Conservation (phyloP, 352 stramenopile genomes). For the Phytophthora pinifolia region DNA sequence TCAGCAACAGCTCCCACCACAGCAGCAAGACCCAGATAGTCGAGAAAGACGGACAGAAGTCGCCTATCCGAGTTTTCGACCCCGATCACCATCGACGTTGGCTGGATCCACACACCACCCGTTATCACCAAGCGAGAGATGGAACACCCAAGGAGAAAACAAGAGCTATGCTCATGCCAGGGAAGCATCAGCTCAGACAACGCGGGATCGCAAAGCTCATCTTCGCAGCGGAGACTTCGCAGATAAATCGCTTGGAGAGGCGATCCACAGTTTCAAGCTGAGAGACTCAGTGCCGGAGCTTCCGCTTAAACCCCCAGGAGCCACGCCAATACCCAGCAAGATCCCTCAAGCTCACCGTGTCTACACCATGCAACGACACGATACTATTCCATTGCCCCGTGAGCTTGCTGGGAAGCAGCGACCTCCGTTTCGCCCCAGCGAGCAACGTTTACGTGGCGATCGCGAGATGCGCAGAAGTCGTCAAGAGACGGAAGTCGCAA, state of each 20-base stretch:
- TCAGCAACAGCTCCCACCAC: constrained; percentile 47
- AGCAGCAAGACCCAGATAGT: constrained; percentile 54
- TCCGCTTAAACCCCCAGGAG: not conserved
- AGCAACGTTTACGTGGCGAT: not conserved
- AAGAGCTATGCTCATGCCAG: not conserved
- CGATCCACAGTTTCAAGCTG: constrained; percentile 52
- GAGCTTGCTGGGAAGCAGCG: constrained; percentile 15
- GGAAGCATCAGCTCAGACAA: not conserved
- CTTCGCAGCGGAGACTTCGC: constrained; percentile 62
- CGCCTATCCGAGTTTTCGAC: not conserved
- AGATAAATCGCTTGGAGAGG: constrained; percentile 65
- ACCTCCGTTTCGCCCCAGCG: constrained; percentile 2
- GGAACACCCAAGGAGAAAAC: constrained; percentile 1
- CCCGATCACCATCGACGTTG: constrained; percentile 2
- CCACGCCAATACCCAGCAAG: constrained; percentile 9
- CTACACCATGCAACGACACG: constrained; percentile 21
- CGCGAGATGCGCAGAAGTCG: constrained; percentile 6
- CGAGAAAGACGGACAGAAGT: not conserved
- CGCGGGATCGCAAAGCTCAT: constrained; percentile 19
- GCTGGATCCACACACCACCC: not conserved
- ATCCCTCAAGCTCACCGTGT: constrained; percentile 13
- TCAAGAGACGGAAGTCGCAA: constrained; percentile 9
- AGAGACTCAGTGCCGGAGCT: constrained; percentile 21
- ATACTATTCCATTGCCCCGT: constrained; percentile 10
- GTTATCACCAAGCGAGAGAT: not conserved